Evolutionary conservation across 805 yeast genomes (phyloP), one percentile per base, ranked within the genome.

Genomic region (Ogataea pini): DNA sequence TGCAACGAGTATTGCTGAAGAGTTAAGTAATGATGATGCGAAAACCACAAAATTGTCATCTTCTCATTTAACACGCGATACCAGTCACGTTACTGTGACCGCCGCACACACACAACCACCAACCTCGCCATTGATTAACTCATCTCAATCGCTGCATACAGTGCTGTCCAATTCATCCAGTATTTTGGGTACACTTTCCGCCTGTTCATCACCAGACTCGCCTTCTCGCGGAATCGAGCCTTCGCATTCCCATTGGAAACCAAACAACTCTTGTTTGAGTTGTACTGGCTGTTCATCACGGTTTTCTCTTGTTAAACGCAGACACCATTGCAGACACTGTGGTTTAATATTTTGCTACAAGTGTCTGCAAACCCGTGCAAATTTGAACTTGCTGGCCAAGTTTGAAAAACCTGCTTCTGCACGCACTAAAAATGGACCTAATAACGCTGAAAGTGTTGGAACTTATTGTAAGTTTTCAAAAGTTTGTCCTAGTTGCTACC

Each of bases 261-360:
- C 78, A 17, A 73, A 79, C 60, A 58, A 55, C 14, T 54, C 58
- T n/a, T 32, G 63, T n/a, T 53, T 60, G 44, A 64, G 65, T 42
- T 79, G 84, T 61, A 63, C 46, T 5, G 52, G 49, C 10, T 70
- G 73, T 48, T 18, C 44, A 18, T 16, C 42, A 12, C 50, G 38
- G 14, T 70, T 70, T 48, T 50, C 57, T 6, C 24, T 70, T 12
- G 55, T 71, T 14, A 55, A 57, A 37, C 58, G 73, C 37, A 67
- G 74, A 45, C 82, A 77, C 57, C 82, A 77, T 56, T 77, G 82
- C 54, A 54, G 82, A 14, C 77, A 72, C 50, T 77, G 82, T 59
- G 82, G 82, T 2, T 65, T 66, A 27, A 72, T 76, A 9, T 74
- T 70, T 44, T 77, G 82, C 52, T 62, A 57, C 46, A 51, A 50